Base-by-base conservation (phyloP, 306 rosid species). In the Gastrolobium villosum region DNA sequence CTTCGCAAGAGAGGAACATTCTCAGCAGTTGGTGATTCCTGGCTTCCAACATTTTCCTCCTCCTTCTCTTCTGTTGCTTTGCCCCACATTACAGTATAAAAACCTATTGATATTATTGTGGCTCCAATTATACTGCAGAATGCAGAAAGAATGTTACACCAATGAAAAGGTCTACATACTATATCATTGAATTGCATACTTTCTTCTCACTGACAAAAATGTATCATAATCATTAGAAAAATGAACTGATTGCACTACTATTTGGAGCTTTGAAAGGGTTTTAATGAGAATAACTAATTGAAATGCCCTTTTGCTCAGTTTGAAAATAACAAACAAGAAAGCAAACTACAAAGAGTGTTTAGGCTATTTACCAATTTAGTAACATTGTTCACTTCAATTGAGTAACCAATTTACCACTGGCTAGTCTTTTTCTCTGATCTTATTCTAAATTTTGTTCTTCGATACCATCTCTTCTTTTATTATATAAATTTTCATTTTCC, bases 41-140 rank as follows among this genome's bases (percentile, higher is more conserved):
- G 75, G 78, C 65, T 65, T 30, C 61, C 76, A 62, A 15, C 74
- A 72, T 35, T 83, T 40, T 84, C 87, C 62, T 45, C 88, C 20
- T 20, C 84, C 31, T 39, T 63, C 65, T 81, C 92, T 78, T 94
- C 98, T 66, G 79, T 85, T 67, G 87, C 72, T 83, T 94, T 92
- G 39, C 96, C 98, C 98, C 97, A 94, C 88, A 94, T 84, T n/a
- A 94, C 97, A 9, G 91, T 82, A 40, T 94, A 94, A 86, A 94
- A 89, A 20, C 97, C 97, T 28, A 92, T 60, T 0, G 98, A 88
- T 85, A 90, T 89, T 71, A 88, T 74, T 48, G 89, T 82, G 77
- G 93, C 98, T 83, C 98, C 97, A 54, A 92, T 68, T 34, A 90
- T 65, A 84, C 98, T 94, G 86, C 70, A 79, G 10, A 69, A 75